A percentile compares a stretch with the other conserved stretches of the same genome.
These are phyloP conservation scores for Gossypium bickii DNA, from an alignment of 345 rosid species.

Conservation along the genomic window DNA sequence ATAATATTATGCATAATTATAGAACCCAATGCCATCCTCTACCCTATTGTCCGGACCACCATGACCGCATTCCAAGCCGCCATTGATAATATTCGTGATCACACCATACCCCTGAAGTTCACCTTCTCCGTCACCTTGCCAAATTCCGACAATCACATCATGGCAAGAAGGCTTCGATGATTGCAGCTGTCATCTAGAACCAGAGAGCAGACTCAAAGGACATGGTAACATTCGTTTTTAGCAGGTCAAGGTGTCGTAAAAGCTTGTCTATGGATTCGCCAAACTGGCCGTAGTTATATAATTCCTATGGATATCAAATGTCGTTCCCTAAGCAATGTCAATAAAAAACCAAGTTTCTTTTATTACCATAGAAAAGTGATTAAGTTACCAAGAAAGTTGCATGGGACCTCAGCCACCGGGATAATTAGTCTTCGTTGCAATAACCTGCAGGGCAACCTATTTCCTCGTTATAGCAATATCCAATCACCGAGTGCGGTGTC, in stretches of 20 bases:
- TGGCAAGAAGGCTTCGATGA: conserved; percentile 57
- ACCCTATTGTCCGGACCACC: conserved; percentile 31
- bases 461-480: conserved; percentile 45
- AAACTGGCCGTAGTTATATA: conserved; percentile 50
- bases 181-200: conserved; percentile 66
- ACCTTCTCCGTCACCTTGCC: conserved; percentile 21
- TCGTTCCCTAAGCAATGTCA: not conserved
- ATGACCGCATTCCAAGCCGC: conserved; percentile 54
- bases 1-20: conserved; percentile 15
- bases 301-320: conserved; percentile 34
- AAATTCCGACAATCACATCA: conserved; percentile 37
- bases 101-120: conserved; percentile 44
- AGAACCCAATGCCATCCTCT: conserved; percentile 50
- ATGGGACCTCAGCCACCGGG: conserved; percentile 72
- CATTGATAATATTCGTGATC: conserved; percentile 54
- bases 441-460: conserved; percentile 36
- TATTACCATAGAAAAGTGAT: not conserved
- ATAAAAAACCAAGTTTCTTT: not conserved
- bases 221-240: conserved; percentile 31
- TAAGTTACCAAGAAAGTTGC: conserved; percentile 39
- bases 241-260: conserved; percentile 50
- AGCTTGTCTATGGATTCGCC: conserved; percentile 45
- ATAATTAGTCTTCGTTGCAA: conserved; percentile 29
- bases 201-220: conserved; percentile 66
- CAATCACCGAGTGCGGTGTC: conserved; percentile 49